phyloP scores from a whole-genome alignment of 306 rosid species.

The Quercus gilva region DNA sequence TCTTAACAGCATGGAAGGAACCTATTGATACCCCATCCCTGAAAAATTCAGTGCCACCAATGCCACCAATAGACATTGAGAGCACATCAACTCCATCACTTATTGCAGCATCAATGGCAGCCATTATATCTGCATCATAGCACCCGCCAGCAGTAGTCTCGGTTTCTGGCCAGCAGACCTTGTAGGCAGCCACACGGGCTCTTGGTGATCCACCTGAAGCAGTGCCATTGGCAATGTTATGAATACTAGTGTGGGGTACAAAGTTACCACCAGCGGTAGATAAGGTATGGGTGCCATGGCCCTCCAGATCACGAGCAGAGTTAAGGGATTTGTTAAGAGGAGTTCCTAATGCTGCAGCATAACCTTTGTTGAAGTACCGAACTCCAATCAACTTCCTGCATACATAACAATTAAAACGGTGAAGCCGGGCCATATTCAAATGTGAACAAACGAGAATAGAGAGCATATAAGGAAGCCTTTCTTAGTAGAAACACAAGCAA shows the following conservation, averaged over 20 bases:
- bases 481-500: too few species aligned
- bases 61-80: conserved; percentile 43
- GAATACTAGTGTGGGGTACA: conserved; percentile 37
- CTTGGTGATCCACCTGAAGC: conserved; percentile 90
- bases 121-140: conserved; percentile 52
- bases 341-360: not conserved
- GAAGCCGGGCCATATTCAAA: not conserved
- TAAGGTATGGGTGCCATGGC: conserved; percentile 88
- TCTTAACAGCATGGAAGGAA: conserved; percentile 53
- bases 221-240: conserved; percentile 66
- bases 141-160: conserved; percentile 26
- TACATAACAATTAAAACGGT: not conserved
- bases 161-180: conserved; percentile 61
- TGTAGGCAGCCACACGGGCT: conserved; percentile 75
- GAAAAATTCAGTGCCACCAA: not conserved
- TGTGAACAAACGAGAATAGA: not conserved
- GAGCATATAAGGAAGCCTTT: not conserved
- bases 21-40: conserved; percentile 46
- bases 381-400: conserved; percentile 82
- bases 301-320: conserved; percentile 50
- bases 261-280: conserved; percentile 86
- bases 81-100: conserved; percentile 67
- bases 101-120: conserved; percentile 69
- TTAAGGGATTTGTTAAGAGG: not conserved
- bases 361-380: conserved; percentile 63